Evolutionary conservation across 352 stramenopile species (phyloP).

Genomic region (Albugo laibachii): DNA sequence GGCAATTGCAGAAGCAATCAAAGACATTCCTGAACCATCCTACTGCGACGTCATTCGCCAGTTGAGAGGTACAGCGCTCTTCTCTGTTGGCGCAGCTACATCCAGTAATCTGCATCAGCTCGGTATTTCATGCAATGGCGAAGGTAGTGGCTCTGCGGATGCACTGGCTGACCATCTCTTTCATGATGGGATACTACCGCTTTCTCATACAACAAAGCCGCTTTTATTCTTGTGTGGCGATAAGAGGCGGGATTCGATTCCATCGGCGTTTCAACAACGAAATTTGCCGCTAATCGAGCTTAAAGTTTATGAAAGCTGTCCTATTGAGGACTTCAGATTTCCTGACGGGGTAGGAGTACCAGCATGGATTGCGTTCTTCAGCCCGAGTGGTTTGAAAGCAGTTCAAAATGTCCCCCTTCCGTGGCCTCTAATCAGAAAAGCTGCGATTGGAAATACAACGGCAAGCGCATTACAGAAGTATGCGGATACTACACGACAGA

Average conservation of each 20-base stretch:
- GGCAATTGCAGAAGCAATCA: constrained; percentile 19
- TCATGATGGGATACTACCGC: constrained; percentile 15
- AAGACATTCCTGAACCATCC: constrained; percentile 9
- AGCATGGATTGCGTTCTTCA: constrained; percentile 67
- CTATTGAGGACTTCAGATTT: constrained; percentile 22
- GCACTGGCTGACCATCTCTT: constrained; percentile 18
- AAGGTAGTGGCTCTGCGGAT: constrained; percentile 48
- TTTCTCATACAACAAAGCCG: constrained; percentile 16
- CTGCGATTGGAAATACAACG: constrained; percentile 53
- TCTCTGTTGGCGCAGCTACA: constrained; percentile 47
- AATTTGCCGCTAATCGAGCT: constrained; percentile 31
- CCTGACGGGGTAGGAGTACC: constrained; percentile 16
- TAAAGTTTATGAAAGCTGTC: constrained; percentile 35
- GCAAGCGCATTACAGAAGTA: constrained; percentile 24
- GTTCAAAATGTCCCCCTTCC: constrained; percentile 17
- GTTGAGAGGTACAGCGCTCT: constrained; percentile 18
- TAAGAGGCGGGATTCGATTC: constrained; percentile 37
- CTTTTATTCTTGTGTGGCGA: constrained; percentile 60
- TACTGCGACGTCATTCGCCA: constrained; percentile 7
- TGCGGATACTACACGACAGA: constrained; percentile 14
- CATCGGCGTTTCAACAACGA: constrained; percentile 32
- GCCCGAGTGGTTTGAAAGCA: constrained; percentile 49
- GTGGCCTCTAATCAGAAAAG: constrained; percentile 48
- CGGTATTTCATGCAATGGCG: constrained; percentile 29
- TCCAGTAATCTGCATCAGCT: constrained; percentile 32